Evolutionary conservation across 2,329 filamentous ascomycete genomes (phyloP).

Genomic region (Ascochyta pisi): DNA sequence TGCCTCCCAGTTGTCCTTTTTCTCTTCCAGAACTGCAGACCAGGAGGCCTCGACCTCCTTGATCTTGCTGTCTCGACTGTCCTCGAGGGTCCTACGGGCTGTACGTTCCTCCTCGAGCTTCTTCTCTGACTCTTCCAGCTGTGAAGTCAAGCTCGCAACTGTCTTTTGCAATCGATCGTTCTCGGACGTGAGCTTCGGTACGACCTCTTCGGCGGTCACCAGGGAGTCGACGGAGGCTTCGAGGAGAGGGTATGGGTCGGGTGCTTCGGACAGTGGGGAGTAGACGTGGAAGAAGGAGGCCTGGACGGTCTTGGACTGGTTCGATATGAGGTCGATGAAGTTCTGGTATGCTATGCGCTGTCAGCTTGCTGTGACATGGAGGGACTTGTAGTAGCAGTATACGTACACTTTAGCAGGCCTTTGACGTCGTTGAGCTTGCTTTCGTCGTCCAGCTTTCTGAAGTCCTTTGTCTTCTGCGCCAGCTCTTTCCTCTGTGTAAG

Average conservation of each 20-base stretch:
- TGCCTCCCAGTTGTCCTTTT: conserved; percentile 93
- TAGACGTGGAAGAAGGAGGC: conserved; percentile 93
- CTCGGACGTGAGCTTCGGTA: conserved; percentile 88
- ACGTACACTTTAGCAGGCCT: conserved; percentile 78
- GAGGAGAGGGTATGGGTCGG: conserved; percentile 93
- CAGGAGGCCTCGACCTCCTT: conserved; percentile 92
- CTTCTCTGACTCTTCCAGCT: conserved; percentile 82
- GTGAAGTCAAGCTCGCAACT: conserved; percentile 75
- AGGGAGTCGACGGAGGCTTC: conserved; percentile 96
- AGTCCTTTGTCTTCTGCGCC: conserved; percentile 99
- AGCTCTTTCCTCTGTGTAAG: conserved; percentile 95
- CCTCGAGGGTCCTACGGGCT: conserved; percentile 76
- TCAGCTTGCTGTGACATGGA: conserved; percentile 24
- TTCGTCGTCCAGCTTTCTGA: conserved; percentile 89
- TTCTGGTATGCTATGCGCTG: conserved; percentile 81
- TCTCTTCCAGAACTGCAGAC: conserved; percentile 88
- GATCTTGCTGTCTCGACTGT: conserved; percentile 76
- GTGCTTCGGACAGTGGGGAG: conserved; percentile 90
- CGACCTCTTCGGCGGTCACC: conserved; percentile 87
- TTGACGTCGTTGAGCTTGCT: conserved; percentile 90
- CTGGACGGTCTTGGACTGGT: conserved; percentile 93
- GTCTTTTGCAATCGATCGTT: conserved; percentile 85
- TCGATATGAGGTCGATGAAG: conserved; percentile 95
- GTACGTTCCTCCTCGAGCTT: conserved; percentile 79
- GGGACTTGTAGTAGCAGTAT: not conserved